Base-by-base conservation (phyloP, 2,329 filamentous ascomycete genomes). In the Elsinoe batatas region DNA sequence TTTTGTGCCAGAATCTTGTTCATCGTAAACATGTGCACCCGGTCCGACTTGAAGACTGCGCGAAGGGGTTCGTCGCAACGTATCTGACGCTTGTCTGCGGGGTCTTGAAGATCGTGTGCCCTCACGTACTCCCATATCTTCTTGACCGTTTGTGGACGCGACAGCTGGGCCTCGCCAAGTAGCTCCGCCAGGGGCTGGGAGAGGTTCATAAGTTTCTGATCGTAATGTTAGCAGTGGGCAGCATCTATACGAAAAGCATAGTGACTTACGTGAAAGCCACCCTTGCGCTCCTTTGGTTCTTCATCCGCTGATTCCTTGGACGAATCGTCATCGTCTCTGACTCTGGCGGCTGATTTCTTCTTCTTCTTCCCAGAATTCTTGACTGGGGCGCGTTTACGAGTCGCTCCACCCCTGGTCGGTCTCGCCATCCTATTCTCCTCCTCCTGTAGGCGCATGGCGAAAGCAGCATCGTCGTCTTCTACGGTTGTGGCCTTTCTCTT, bases 21-120 rank as follows among this genome's bases (percentile, higher is more conserved):
- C 91, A 98, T 97, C 63, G 89, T 91, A 71, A 98, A 98, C 93
- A 98, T 98, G 72, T 97, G 89, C 50, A 98, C 87, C 65, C 81
- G 87, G 65, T 90, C 82, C 65, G 87, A 81, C 70, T 95, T 95
- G 75, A 98, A 98, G 6, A 98, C 87, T 5, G 87, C 86, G 58
- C 88, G 84, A 85, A 98, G 86, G 63, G 82, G 83, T 20, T 95
- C 88, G 71, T 98, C 93, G 72, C 93, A 98, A 26, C 82, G 76
- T 60, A 98, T 98, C 63, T 95, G 89, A 18, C 93, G 87, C 70
- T 91, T 91, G 74, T 98, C 91, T 61, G 71, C 82, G 0, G 91
- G 91, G 63, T 97, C 91, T 71, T 98, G 93, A 5, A 98, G 82
- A 38, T 90, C 80, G 62, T 91, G 84, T 58, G 78, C 82, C 65